Conservation (phyloP, 2,329 filamentous ascomycete species). For the Albifimbria verrucaria region DNA sequence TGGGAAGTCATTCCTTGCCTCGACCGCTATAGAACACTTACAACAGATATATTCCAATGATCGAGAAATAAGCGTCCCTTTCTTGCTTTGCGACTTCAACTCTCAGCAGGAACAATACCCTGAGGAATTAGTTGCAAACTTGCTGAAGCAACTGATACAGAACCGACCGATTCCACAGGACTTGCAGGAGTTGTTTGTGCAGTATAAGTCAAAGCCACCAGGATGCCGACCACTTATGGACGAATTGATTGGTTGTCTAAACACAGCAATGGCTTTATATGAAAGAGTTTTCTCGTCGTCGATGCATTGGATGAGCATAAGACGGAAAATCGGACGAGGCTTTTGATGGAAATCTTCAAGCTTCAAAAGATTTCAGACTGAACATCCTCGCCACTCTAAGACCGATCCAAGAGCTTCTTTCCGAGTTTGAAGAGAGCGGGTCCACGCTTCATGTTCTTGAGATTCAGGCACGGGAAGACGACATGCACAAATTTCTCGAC, state of each 20-base stretch:
- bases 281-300: background rate
- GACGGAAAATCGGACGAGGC: background rate
- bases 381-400: background rate
- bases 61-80: background rate
- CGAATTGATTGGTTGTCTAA: background rate
- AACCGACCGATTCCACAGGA: background rate
- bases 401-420: background rate
- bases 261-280: background rate
- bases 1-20: conserved; percentile 1
- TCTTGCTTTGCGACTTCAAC: background rate
- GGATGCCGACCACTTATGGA: background rate
- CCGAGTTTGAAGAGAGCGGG: background rate
- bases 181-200: background rate
- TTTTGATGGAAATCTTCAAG: background rate
- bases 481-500: background rate
- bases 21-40: background rate
- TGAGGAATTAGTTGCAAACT: background rate
- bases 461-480: background rate
- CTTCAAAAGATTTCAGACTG: background rate
- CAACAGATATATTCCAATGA: background rate
- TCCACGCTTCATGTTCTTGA: background rate
- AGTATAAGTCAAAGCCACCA: background rate
- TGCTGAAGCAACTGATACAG: background rate
- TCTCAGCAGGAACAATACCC: background rate
- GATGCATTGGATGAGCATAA: background rate